Conservation (phyloP, 2,329 filamentous ascomycete genomes). For the Phoma herbarum region DNA sequence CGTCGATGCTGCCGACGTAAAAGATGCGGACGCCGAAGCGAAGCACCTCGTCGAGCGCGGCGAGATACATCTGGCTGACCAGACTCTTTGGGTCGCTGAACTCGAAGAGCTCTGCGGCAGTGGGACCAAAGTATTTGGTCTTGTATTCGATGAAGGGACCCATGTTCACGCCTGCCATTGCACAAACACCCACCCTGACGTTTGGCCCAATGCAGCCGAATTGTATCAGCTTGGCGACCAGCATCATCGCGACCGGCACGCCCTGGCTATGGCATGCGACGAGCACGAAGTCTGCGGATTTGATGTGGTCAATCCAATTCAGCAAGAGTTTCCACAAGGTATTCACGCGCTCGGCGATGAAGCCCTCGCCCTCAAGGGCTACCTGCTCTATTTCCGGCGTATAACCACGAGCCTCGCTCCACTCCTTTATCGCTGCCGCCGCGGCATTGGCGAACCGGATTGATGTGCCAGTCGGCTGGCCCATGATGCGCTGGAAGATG, state of each 20-base stretch:
- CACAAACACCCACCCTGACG: slow-evolving; percentile 81
- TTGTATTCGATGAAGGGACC: slow-evolving; percentile 94
- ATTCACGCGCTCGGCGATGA: slow-evolving; percentile 87
- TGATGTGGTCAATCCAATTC: slow-evolving; percentile 93
- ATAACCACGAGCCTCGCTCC: slow-evolving; percentile 75
- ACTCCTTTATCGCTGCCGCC: slow-evolving; percentile 82
- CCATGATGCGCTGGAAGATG: slow-evolving; percentile 87
- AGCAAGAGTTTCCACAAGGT: slow-evolving; percentile 93
- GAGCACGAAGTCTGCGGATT: slow-evolving; percentile 85
- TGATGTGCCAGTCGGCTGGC: slow-evolving; percentile 94
- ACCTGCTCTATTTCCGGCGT: slow-evolving; percentile 90
- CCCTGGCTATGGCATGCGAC: slow-evolving; percentile 96
- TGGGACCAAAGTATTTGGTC: slow-evolving; percentile 86
- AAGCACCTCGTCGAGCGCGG: slow-evolving; percentile 76
- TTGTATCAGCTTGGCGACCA: slow-evolving; percentile 90
- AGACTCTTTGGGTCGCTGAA: slow-evolving; percentile 84
- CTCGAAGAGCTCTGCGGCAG: slow-evolving; percentile 93
- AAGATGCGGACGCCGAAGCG: slow-evolving; percentile 83
- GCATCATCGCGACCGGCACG: slow-evolving; percentile 90
- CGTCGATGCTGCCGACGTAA: slow-evolving; percentile 93
- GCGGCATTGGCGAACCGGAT: slow-evolving; percentile 90
- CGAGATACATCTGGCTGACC: slow-evolving; percentile 82
- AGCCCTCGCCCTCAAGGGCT: slow-evolving; percentile 92
- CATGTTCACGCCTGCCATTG: slow-evolving; percentile 88
- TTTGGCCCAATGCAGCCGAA: slow-evolving; percentile 78